Conservation (phyloP, 2,329 filamentous ascomycete genomes). For the Calonectria multiphialidica region DNA sequence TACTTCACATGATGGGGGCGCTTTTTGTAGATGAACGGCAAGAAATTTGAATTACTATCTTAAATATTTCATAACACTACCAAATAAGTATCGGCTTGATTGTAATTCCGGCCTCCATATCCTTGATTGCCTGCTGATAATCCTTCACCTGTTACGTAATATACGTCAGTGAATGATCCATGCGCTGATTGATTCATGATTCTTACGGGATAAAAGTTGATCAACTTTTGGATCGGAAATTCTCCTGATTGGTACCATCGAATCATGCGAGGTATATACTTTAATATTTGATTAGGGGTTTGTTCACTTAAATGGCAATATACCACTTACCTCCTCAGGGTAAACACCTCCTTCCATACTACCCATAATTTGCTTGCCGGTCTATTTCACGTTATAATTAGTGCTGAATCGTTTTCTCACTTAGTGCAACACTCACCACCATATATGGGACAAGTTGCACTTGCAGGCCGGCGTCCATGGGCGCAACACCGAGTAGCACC, state of each 20-base stretch:
- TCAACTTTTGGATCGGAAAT: conserved; percentile 13
- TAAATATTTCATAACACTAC: not conserved
- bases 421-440: not conserved
- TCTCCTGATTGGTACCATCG: conserved; percentile 6
- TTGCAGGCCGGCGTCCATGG: conserved; percentile 13
- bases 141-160: not conserved
- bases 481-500: conserved; percentile 22
- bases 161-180: not conserved
- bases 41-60: not conserved
- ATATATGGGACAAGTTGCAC: conserved; percentile 11
- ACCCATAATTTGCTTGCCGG: conserved; percentile 6
- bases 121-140: not conserved
- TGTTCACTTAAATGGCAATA: not conserved
- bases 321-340: not conserved
- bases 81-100: not conserved
- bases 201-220: conserved; percentile 16
- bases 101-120: not conserved
- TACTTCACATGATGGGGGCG: too few species aligned
- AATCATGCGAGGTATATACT: conserved; percentile 18
- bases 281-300: not conserved
- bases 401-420: not conserved
- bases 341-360: conserved; percentile 15
- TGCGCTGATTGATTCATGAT: not conserved
- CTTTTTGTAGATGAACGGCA: too few species aligned
- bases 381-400: not conserved